These are phyloP conservation scores for Chaetomium cochliodes DNA, from an alignment of 495 filamentous ascomycete genomes.

Conservation along the genomic window DNA sequence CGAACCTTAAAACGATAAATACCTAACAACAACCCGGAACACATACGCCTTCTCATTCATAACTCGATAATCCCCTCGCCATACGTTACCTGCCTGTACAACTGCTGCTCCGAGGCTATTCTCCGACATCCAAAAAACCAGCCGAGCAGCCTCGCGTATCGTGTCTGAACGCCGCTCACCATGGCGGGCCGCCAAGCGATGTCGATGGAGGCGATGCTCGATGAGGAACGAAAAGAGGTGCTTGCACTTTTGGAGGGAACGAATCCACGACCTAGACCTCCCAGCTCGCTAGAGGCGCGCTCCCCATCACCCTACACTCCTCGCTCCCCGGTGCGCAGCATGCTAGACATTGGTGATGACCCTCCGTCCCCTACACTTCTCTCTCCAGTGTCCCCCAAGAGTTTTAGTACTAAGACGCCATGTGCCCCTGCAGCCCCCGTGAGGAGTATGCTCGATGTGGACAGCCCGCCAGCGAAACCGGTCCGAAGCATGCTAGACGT, in stretches of 20 bases:
- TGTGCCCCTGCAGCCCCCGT: slow-evolving; percentile 43
- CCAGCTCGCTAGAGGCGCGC: slow-evolving; percentile 38
- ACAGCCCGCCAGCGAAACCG: slow-evolving; percentile 36
- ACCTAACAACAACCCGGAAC: too few relatives aligned
- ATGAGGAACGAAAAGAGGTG: slow-evolving; percentile 71
- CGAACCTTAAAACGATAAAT: too few relatives aligned
- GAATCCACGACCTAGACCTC: slow-evolving; percentile 39
- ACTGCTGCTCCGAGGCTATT: not conserved
- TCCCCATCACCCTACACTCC: slow-evolving; percentile 53
- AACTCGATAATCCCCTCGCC: not conserved
- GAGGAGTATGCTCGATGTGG: slow-evolving; percentile 62
- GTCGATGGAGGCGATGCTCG: slow-evolving; percentile 70
- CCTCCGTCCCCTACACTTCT: slow-evolving; percentile 27
- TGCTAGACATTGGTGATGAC: slow-evolving; percentile 53
- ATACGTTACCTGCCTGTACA: not conserved
- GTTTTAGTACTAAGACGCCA: slow-evolving; percentile 31
- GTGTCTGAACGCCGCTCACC: slow-evolving; percentile 19
- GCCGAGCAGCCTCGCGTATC: not conserved
- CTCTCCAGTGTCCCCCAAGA: slow-evolving; percentile 19
- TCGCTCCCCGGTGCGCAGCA: slow-evolving; percentile 55
- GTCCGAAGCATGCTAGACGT: slow-evolving; percentile 47
- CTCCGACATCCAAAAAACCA: not conserved
- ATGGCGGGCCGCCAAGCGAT: slow-evolving; percentile 40
- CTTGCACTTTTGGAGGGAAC: slow-evolving; percentile 59
- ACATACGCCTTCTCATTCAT: too few relatives aligned